Conservation (phyloP, 768 basidiomycete genomes). For the Mycena sanguinolenta region DNA sequence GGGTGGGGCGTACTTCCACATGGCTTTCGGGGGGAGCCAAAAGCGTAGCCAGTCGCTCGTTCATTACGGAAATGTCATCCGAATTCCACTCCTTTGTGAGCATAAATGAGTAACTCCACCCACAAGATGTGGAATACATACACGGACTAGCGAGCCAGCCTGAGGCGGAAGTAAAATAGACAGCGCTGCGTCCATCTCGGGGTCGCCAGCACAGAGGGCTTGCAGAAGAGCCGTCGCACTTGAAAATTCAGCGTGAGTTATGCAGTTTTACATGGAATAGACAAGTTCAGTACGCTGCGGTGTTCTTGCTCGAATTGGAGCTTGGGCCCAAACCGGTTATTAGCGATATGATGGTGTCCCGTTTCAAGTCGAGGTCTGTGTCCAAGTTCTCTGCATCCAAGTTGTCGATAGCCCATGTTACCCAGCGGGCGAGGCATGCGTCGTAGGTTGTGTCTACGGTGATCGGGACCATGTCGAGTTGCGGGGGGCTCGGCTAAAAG, state of each 20-base stretch:
- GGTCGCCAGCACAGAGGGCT: slow-evolving; percentile 53
- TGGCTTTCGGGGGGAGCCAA: slow-evolving; percentile 35
- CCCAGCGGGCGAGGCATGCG: slow-evolving; percentile 79
- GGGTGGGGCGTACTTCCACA: neutral
- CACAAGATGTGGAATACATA: slow-evolving; percentile 28
- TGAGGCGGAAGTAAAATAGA: slow-evolving; percentile 40
- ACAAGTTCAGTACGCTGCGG: slow-evolving; percentile 49
- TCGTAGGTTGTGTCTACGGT: slow-evolving; percentile 52
- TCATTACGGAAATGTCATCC: slow-evolving; percentile 67
- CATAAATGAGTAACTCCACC: neutral
- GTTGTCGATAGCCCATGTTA: slow-evolving; percentile 66
- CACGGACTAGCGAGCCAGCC: slow-evolving; percentile 32
- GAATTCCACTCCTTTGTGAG: slow-evolving; percentile 62
- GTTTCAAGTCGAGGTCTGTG: slow-evolving; percentile 55
- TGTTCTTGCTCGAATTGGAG: slow-evolving; percentile 34
- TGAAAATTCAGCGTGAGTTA: slow-evolving; percentile 7
- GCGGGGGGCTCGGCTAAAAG: slow-evolving; percentile 43
- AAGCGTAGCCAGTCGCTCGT: slow-evolving; percentile 60
- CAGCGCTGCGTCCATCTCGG: slow-evolving; percentile 48
- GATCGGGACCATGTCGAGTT: slow-evolving; percentile 34
- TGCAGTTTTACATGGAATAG: slow-evolving; percentile 2
- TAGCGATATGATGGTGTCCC: slow-evolving; percentile 59
- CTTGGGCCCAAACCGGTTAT: slow-evolving; percentile 63
- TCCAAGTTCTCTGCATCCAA: slow-evolving; percentile 56
- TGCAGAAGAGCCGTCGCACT: slow-evolving; percentile 52